Evolutionary conservation across 1,284 basidiomycete species (phyloP), one percentile per base, ranked within the genome.

Genomic region (Coniferiporia sulphurascens): DNA sequence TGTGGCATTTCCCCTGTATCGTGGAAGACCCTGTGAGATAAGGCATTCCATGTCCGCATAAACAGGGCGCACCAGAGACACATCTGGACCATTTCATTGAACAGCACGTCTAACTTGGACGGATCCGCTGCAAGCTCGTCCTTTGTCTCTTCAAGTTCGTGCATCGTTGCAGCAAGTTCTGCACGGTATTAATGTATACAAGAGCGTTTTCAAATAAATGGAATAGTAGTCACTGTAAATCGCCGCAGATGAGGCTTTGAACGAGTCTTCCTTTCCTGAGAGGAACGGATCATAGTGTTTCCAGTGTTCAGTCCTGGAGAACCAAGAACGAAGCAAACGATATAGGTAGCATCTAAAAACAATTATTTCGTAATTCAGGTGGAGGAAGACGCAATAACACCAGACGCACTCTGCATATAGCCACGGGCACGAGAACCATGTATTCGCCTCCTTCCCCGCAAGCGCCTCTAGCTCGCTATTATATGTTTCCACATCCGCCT

Each of bases 391-490:
- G 34, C 10, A 72, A 22, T 27, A 10, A 45, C n/a, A n/a, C n/a
- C n/a, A 43, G 7, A 13, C 17, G 71, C 77, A 97, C 85, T 98
- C 96, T 61, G 94, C 92, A 70, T 83, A 98, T 12, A 99, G 79
- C 94, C 95, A 98, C 3, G 94, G 91, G 7, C 91, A 86, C 1
- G 83, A 89, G 70, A 95, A 94, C 96, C 96, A 99, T 0, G 87
- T 91, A 65, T 87, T 80, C 62, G 83, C 79, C 1, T 78, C 75
- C 1, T 77, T 71, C 10, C 75, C 68, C 0, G 72, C 74, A 1
- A 90, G 76, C 0, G 72, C 69, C 1, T 73, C 73, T 10, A 98
- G 76, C 64, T 91, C 87, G 0, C 75, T 69, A 65, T 98, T 97
- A 74, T 94, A 97, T 21, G 80, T 74, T 0, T 81, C 78, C 1